A percentile compares a stretch with the other conserved stretches of the same genome.
Evolutionary conservation across 257 asterid species (phyloP).

Genomic region (Oldenlandia corymbosa): DNA sequence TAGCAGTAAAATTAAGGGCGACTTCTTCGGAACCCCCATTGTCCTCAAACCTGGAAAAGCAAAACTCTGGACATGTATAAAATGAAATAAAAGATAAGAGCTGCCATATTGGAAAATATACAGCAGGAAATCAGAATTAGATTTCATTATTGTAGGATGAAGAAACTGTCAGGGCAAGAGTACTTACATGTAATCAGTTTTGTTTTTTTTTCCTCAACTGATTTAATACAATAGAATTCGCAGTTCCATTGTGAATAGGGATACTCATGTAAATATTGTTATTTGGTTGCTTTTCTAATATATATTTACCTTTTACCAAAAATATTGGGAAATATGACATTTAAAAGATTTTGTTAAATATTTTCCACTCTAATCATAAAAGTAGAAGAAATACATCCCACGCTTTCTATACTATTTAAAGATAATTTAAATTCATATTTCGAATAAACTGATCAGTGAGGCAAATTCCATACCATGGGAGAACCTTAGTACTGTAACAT

Average conservation of each 20-base stretch:
- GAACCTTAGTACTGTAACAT: constrained; percentile 56
- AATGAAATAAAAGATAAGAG: constrained; percentile 16
- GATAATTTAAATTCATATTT: not conserved
- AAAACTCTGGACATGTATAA: constrained; percentile 14
- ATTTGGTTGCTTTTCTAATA: no score
- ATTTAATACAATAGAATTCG: no score
- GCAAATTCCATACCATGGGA: constrained; percentile 62
- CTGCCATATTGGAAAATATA: not conserved
- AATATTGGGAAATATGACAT: not conserved
- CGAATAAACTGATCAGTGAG: no score
- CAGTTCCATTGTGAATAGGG: no score
- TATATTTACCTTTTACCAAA: no score
- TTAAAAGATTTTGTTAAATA: not conserved
- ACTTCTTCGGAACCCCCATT: constrained; percentile 66
- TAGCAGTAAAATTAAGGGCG: constrained; percentile 48
- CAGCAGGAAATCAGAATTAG: no score
- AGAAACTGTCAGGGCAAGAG: no score
- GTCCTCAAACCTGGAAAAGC: constrained; percentile 49
- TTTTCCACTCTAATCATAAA: not conserved
- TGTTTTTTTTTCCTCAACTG: no score
- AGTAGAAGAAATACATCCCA: not conserved
- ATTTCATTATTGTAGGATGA: no score
- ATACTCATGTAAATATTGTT: no score
- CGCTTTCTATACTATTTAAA: not conserved
- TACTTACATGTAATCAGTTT: no score